Percentiles rank a stretch among this genome's conserved stretches.
Evolutionary conservation across 495 filamentous ascomycete genomes (phyloP).

Genomic region (Immersiella caudata): DNA sequence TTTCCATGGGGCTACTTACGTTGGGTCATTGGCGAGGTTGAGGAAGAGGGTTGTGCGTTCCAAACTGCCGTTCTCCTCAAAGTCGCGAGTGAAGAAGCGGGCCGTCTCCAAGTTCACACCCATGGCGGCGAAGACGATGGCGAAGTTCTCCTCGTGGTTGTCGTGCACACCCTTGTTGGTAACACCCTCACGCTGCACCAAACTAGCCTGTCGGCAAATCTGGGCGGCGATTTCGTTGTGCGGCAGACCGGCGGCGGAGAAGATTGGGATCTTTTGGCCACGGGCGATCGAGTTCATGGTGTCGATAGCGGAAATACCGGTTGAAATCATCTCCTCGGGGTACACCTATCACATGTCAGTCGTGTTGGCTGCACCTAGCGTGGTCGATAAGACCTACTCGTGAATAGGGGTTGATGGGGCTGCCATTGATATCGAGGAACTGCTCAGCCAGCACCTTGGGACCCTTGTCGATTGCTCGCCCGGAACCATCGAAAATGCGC

Average conservation of each 20-base stretch:
- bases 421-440: constrained; percentile 98
- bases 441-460: constrained; percentile 98
- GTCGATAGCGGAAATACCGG: constrained; percentile 98
- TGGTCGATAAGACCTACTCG: constrained; percentile 60
- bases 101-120: constrained; percentile 99
- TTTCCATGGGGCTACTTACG: constrained; percentile 57
- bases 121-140: constrained; percentile 99
- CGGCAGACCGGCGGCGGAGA: constrained; percentile 96
- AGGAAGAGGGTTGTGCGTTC: constrained; percentile 96
- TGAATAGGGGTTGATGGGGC: constrained; percentile 97
- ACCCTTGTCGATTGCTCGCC: constrained; percentile 96
- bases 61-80: constrained; percentile 99
- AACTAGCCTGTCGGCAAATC: constrained; percentile 92
- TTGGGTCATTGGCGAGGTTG: constrained; percentile 98
- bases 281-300: constrained; percentile 99
- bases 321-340: constrained; percentile 99
- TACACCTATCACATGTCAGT: constrained; percentile 67
- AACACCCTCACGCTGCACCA: constrained; percentile 77
- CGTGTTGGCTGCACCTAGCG: neutral
- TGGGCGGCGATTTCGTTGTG: constrained; percentile 99
- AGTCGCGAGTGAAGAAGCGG: constrained; percentile 97
- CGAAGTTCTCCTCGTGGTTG: constrained; percentile 98
- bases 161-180: constrained; percentile 94
- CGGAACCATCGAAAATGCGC: constrained; percentile 97
- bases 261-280: constrained; percentile 99